Base-by-base conservation (phyloP, 139 green algal genomes). In the Dunaliella primolecta region DNA sequence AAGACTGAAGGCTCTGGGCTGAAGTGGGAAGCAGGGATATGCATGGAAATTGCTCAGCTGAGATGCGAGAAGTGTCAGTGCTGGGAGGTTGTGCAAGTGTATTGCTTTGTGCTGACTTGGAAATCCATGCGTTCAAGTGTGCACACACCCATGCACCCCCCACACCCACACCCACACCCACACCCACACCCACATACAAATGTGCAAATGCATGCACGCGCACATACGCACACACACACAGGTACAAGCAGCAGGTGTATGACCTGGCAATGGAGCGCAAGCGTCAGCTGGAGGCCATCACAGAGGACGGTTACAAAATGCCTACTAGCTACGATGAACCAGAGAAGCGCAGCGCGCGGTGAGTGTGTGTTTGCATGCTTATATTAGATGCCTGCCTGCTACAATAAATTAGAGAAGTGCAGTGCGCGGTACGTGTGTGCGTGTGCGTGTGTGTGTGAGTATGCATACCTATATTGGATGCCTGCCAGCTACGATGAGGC, bases 251-350 rank as follows among this genome's bases (percentile, higher is more conserved):
- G 81, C 80, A 89, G 75, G 87, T 96, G 87, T 93, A 95, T 27
- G 93, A 94, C 37, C 83, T 98, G 75, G 93, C 94, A 21, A 84
- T 89, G 86, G 84, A 94, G 88, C 88, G 91, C 36, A 90, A 90
- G 82, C 81, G 89, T 75, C 86, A 91, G 78, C 86, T 93, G 55
- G 92, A 91, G 38, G 74, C 80, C 33, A 87, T 97, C 46, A 81
- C 91, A 7, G 91, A 95, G 78, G 92, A 97, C 23, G 90, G 89
- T 35, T 99, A 99, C 87, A 86, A 89, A 34, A 95, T 99, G 93
- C 97, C 97, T 7, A 86, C 92, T 2, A 90, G 91, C 11, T 99
- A 98, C 71, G 97, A 91, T 77, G 86, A 64, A 70, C 87, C 87
- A 33, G 82, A 84, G 15, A 86, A 90, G 74, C 81, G 84, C 56